Percentiles rank a stretch among this genome's conserved stretches.
phyloP scores from a whole-genome alignment of 1,139 yeast genomes.

The Taiozyma sp. region DNA sequence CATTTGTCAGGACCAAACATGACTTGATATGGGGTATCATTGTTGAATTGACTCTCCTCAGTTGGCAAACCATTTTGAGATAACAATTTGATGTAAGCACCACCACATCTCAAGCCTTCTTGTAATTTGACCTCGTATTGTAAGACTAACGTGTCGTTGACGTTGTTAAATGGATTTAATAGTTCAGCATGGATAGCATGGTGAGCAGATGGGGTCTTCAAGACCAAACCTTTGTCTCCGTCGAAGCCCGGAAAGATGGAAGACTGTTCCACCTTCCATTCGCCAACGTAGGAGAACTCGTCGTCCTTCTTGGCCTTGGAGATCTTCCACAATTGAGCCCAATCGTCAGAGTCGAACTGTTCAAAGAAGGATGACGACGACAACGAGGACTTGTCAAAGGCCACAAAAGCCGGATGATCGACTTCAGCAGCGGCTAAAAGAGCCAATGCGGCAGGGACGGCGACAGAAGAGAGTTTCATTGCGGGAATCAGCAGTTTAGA shows the following conservation, averaged over 20 bases:
- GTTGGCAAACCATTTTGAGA: conserved; percentile 42
- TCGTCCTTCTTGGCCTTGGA: conserved; percentile 55
- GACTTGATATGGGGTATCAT: conserved; percentile 69
- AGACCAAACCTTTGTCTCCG: conserved; percentile 70
- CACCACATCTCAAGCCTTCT: conserved; percentile 76
- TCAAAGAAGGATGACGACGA: conserved; percentile 53
- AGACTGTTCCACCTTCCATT: conserved; percentile 70
- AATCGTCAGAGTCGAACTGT: conserved; percentile 50
- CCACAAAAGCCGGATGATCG: conserved; percentile 27
- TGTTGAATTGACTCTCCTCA: conserved; percentile 43
- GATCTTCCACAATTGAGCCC: conserved; percentile 55
- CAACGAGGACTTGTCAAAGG: conserved; percentile 28
- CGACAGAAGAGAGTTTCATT: conserved; percentile 20
- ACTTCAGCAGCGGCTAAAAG: conserved; percentile 10
- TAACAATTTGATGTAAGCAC: conserved; percentile 79
- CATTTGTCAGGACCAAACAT: conserved; percentile 97
- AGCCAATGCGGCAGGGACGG: conserved; percentile 21
- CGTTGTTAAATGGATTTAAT: conserved; percentile 49
- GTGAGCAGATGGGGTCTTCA: conserved; percentile 70
- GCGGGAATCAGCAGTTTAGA: background rate
- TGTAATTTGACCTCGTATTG: conserved; percentile 89
- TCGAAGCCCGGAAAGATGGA: conserved; percentile 49
- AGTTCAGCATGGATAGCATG: conserved; percentile 72
- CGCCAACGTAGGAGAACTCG: conserved; percentile 57
- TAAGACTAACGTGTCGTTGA: conserved; percentile 62